A percentile compares a stretch with the other conserved stretches of the same genome.
phyloP scores from a whole-genome alignment of 768 basidiomycete genomes.

The Lactarius akahatsu region DNA sequence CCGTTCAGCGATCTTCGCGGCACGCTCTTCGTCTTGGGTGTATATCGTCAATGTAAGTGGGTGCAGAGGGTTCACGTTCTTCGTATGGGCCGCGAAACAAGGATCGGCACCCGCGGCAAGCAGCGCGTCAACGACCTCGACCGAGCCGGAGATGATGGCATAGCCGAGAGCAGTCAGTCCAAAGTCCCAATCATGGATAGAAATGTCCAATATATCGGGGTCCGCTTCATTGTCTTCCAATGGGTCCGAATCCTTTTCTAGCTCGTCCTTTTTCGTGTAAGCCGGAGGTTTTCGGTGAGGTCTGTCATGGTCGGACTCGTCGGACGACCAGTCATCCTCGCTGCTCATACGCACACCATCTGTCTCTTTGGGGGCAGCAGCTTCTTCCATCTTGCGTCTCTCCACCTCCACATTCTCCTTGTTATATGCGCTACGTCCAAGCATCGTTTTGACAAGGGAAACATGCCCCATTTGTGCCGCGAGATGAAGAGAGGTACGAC shows the following conservation, averaged over 20 bases:
- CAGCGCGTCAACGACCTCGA: conserved; percentile 46
- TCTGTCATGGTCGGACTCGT: conserved; percentile 17
- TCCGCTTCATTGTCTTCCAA: conserved; percentile 50
- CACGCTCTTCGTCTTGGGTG: conserved; percentile 31
- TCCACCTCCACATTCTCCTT: conserved; percentile 33
- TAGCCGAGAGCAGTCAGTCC: conserved; percentile 52
- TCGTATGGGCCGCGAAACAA: conserved; percentile 38
- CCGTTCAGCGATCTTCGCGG: conserved; percentile 32
- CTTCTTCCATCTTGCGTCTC: conserved; percentile 27
- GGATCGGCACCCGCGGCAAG: conserved; percentile 49
- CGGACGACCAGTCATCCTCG: conserved; percentile 30
- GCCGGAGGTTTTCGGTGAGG: conserved; percentile 31
- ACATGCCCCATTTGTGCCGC: conserved; percentile 50
- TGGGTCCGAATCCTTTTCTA: conserved; percentile 37
- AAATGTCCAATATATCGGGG: conserved; percentile 57
- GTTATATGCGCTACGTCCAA: conserved; percentile 47
- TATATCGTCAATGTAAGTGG: conserved; percentile 35
- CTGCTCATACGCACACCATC: conserved; percentile 29
- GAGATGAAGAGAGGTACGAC: conserved; percentile 54
- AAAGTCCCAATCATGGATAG: conserved; percentile 59
- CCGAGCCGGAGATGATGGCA: conserved; percentile 49
- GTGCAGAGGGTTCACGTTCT: conserved; percentile 29
- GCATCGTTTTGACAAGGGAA: conserved; percentile 47
- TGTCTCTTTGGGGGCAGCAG: conserved; percentile 12
- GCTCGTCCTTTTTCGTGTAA: conserved; percentile 32